These are phyloP conservation scores for Euryodendron excelsum DNA, from an alignment of 148 eudicot species.

Conservation along the genomic window DNA sequence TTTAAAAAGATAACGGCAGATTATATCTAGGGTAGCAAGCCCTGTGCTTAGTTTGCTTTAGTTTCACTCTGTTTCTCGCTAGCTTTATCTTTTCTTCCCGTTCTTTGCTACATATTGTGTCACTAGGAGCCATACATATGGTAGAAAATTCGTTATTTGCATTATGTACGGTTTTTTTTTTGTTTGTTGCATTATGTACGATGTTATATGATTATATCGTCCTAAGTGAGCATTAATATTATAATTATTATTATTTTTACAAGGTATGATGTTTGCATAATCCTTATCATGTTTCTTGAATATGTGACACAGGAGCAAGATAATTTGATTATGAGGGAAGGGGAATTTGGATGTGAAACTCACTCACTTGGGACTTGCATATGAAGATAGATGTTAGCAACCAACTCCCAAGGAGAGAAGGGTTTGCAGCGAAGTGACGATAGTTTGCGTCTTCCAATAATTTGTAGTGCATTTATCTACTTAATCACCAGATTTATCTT, in stretches of 20 bases:
- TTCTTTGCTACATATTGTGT: too few relatives aligned
- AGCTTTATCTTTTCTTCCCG: too few relatives aligned
- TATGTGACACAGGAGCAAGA: constrained; percentile 7
- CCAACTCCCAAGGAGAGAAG: neutral
- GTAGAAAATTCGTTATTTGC: too few relatives aligned
- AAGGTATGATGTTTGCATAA: too few relatives aligned
- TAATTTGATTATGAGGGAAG: neutral
- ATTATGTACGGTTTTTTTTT: too few relatives aligned
- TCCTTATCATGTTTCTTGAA: neutral
- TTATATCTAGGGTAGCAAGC: too few relatives aligned
- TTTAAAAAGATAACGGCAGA: too few relatives aligned
- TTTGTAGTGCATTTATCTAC: neutral
- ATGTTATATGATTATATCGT: too few relatives aligned
- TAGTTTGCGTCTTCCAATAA: neutral
- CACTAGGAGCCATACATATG: too few relatives aligned
- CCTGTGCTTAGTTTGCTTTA: too few relatives aligned
- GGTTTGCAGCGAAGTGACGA: neutral
- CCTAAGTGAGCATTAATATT: neutral
- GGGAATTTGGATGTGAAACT: constrained; percentile 8
- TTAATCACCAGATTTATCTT: neutral
- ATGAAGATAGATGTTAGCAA: neutral
- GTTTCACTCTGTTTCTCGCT: too few relatives aligned
- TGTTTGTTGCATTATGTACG: too few relatives aligned
- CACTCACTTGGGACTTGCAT: neutral
- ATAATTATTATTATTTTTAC: neutral